Conservation (phyloP, 2,329 filamentous ascomycete species). For the Colletotrichum liriopes region DNA sequence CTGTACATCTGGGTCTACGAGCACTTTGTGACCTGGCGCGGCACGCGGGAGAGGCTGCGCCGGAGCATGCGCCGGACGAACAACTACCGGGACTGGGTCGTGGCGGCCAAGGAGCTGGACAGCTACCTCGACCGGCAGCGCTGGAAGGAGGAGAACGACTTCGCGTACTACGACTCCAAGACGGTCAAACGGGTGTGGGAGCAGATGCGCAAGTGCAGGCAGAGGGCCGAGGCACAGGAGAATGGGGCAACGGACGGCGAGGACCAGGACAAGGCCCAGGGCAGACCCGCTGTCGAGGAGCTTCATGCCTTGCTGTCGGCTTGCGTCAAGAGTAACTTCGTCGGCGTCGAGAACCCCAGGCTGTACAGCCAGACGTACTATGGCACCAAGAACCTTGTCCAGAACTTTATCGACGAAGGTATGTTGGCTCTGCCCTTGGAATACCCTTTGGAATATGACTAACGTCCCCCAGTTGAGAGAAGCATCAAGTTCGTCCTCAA, state of each 20-base stretch:
- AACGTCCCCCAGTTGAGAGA: slow-evolving; percentile 68
- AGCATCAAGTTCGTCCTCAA: slow-evolving; percentile 77
- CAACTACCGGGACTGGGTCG: slow-evolving; percentile 88
- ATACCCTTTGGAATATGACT: no score
- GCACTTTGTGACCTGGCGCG: slow-evolving; percentile 91
- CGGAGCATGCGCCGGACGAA: slow-evolving; percentile 79
- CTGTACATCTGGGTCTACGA: slow-evolving; percentile 95
- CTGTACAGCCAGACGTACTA: slow-evolving; percentile 99
- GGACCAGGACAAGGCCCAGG: slow-evolving; percentile 51
- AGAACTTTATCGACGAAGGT: slow-evolving; percentile 91
- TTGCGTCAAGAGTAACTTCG: slow-evolving; percentile 98
- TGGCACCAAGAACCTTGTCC: slow-evolving; percentile 95
- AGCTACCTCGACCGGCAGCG: slow-evolving; percentile 83
- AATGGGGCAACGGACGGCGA: slow-evolving; percentile 54
- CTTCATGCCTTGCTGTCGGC: slow-evolving; percentile 85
- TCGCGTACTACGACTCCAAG: slow-evolving; percentile 88
- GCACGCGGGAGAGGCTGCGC: slow-evolving; percentile 80
- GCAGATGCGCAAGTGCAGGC: slow-evolving; percentile 78
- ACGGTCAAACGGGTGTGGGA: slow-evolving; percentile 84
- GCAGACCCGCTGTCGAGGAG: slow-evolving; percentile 76
- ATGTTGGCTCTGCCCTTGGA: slow-evolving; percentile 48
- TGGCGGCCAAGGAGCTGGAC: slow-evolving; percentile 85
- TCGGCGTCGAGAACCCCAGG: slow-evolving; percentile 91
- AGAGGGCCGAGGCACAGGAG: slow-evolving; percentile 69
- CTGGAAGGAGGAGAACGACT: slow-evolving; percentile 86